Evolutionary conservation across 768 basidiomycete species (phyloP), one percentile per base, ranked within the genome.

Genomic region (Psilocybe cyanescens): DNA sequence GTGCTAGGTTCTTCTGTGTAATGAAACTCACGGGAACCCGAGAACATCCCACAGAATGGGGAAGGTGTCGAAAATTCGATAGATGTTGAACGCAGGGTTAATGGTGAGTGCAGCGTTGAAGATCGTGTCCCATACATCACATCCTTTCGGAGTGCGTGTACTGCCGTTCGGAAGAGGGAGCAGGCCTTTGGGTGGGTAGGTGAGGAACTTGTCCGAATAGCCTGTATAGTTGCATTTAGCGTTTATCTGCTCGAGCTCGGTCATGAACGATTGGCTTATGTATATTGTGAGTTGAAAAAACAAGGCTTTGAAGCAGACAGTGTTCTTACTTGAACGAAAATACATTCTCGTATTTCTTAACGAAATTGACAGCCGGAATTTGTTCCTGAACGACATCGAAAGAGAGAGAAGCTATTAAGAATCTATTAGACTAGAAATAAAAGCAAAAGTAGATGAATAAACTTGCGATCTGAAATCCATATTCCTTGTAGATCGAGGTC

Each of bases 1-100:
- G 28, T n/a, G 14, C 3, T 12, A 29, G 30, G 24, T 30, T 51
- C 48, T 49, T 29, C 30, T 41, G 14, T 6, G 8, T 14, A 33
- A 5, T 19, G 33, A 8, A 1, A 70, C 85, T 35, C 66, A 89
- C 86, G 90, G 90, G 81, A 89, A 91, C n/a, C 90, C 90, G 31
- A 92, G 86, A 4, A 91, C 89, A 62, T 92, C 90, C 90, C 89
- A 92, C 11, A 88, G 75, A 45, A 89, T 79, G 0, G 90, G 91
- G 72, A 77, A 90, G 65, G 85, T 89, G 67, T 91, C 90, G 72
- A 90, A 89, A 57, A 92, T 89, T 19, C 88, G 83, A 69, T 92
- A 93, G 6, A 91, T 80, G 65, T 92, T 81, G 76, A 92, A 93
- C 0, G 87, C 90, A 0, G 91, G 91, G 66, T 92, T 92, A 64